Percentiles rank a stretch among this genome's conserved stretches.
Evolutionary conservation across 805 yeast genomes (phyloP).

Genomic region (Starmera quercuum): DNA sequence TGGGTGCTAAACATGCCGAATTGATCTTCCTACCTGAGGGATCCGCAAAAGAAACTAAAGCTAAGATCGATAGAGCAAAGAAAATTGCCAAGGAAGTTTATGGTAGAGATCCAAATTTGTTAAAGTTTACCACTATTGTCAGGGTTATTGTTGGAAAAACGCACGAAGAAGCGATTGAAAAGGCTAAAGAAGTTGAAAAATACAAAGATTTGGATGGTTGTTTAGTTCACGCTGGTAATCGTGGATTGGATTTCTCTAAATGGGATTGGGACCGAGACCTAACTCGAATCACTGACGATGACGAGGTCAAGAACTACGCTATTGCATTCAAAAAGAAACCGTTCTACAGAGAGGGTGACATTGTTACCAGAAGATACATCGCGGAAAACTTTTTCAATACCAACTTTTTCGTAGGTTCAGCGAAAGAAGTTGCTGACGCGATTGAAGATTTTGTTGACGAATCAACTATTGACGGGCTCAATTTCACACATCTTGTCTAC

Average conservation of each 20-base stretch:
- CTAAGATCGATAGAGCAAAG: conserved; percentile 23
- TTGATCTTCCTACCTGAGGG: conserved; percentile 28
- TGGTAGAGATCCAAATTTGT: conserved; percentile 27
- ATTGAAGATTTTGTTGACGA: conserved; percentile 30
- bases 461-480: conserved; percentile 36
- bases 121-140: conserved; percentile 30
- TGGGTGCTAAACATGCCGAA: conserved; percentile 37
- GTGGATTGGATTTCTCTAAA: conserved; percentile 34
- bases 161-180: conserved; percentile 30
- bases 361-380: conserved; percentile 20
- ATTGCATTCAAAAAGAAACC: conserved; percentile 19
- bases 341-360: conserved; percentile 7
- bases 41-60: conserved; percentile 25
- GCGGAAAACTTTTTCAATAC: conserved; percentile 20
- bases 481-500: conserved; percentile 26
- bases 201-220: conserved; percentile 34
- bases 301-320: conserved; percentile 22
- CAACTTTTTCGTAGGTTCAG: conserved; percentile 25
- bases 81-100: conserved; percentile 24
- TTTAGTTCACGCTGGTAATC: conserved; percentile 37
- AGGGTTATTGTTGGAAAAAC: conserved; percentile 30
- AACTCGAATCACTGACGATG: conserved; percentile 20
- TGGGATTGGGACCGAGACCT: conserved; percentile 35
- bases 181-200: conserved; percentile 21
- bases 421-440: conserved; percentile 30